Evolutionary conservation across 1,139 yeast genomes (phyloP), one percentile per base, ranked within the genome.

Genomic region (Taiozyma sp.): DNA sequence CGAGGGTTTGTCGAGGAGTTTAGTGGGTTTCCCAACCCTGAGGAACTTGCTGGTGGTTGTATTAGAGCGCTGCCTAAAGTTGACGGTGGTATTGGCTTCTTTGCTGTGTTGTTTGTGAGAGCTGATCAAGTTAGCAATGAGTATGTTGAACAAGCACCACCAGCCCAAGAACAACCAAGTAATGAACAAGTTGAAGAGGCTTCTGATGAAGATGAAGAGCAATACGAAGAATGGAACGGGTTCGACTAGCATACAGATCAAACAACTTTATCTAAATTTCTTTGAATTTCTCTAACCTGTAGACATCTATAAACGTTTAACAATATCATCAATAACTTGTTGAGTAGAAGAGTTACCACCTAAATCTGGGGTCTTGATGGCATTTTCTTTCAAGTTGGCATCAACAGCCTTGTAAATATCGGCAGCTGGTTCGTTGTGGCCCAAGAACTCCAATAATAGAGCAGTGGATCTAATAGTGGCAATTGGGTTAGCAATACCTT

Each of bases 381-480:
- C 71, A 68, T 89, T 86, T 69, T 87, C 97, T 59, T 80, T 73
- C 73, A 93, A 80, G 76, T 91, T 90, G 56, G 93, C 95, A 69
- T 93, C 97, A 51, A 93, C 98, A 50, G 99, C 99, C 65, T 80
- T 81, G 75, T 92, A 88, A 63, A 95, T 93, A 65, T 84, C 83
- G 57, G 96, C 91, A 55, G 99, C 98, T 52, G 97, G 90, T 62
- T 84, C 83, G 47, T 90, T 74, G 74, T 85, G 80, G 54, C 99
- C 99, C 83, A 93, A 83, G 76, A 92, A 92, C 74, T 93, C 98
- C 71, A 93, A 82, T 96, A 95, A 88, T 69, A 93, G 79, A 52
- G 98, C 99, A 53, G 97, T 85, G 30, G 98, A 93, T 75, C 99
- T 86, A 68, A 93, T 92, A 47, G 98, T 93, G 51, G 99, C 99